Conservation (phyloP, 257 asterid genomes). For the Lavandula angustifolia region DNA sequence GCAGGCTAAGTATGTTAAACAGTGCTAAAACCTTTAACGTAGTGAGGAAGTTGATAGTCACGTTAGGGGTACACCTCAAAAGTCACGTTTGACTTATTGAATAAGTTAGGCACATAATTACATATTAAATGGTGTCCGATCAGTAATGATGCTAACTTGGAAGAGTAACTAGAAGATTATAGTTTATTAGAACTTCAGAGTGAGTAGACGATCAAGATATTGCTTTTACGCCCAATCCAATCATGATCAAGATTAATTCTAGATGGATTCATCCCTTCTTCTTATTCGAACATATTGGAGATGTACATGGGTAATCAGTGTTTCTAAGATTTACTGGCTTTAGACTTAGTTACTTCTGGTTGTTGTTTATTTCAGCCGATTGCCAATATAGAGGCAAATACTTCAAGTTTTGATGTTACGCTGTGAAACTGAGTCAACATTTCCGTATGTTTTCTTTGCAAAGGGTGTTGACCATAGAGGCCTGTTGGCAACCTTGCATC, state of each 20-base stretch:
- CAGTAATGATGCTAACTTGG: background rate
- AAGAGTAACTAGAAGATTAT: background rate
- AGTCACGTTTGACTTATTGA: too few species aligned
- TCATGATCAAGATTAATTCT: conserved; percentile 4
- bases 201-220: background rate
- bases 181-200: conserved; percentile 9
- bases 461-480: conserved; percentile 1
- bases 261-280: conserved; percentile 6
- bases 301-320: background rate
- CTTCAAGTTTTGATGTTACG: conserved; percentile 12
- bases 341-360: background rate
- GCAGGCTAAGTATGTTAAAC: background rate
- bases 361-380: background rate
- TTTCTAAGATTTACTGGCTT: background rate
- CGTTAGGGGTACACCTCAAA: background rate
- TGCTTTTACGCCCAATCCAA: background rate
- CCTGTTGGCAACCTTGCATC: conserved; percentile 12
- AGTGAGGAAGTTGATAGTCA: conserved; percentile 1
- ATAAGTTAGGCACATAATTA: background rate
- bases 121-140: background rate
- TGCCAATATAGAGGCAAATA: background rate
- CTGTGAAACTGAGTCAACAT: conserved; percentile 6
- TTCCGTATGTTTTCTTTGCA: background rate
- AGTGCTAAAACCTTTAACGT: background rate
- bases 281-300: conserved; percentile 1